Conservation (phyloP, 805 yeast genomes). For the Pachysolen tannophilus region DNA sequence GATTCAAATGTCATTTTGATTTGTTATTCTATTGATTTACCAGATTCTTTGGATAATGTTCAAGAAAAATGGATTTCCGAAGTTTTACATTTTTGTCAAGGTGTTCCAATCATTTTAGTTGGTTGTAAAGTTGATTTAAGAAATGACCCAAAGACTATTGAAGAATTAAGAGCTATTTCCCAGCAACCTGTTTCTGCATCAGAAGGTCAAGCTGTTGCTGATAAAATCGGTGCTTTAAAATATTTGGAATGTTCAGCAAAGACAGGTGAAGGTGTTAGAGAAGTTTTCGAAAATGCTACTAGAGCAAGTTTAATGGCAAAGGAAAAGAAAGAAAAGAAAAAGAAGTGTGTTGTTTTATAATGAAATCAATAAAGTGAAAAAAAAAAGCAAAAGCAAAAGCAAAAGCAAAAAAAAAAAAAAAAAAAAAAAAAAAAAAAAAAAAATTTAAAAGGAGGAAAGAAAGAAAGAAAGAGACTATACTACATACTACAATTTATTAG, state of each 20-base stretch:
- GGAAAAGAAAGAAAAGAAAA: conserved; percentile 46
- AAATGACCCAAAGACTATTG: conserved; percentile 71
- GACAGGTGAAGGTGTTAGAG: conserved; percentile 86
- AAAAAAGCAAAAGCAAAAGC: no score
- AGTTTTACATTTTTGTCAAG: conserved; percentile 89
- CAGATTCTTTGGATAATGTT: conserved; percentile 88
- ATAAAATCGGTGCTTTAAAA: conserved; percentile 79
- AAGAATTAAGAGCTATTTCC: conserved; percentile 63
- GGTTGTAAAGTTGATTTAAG: conserved; percentile 91
- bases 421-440: no score
- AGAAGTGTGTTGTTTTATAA: conserved; percentile 63
- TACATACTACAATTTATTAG: no score
- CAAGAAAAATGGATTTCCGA: conserved; percentile 96
- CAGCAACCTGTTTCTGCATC: conserved; percentile 74
- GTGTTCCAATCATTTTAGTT: conserved; percentile 85
- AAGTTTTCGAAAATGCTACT: conserved; percentile 88
- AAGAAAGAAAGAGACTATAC: no score
- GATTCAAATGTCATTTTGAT: conserved; percentile 87
- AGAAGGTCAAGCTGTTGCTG: conserved; percentile 84
- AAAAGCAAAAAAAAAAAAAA: no score
- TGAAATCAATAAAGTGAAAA: no score
- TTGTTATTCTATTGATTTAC: conserved; percentile 85
- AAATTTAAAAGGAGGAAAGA: no score
- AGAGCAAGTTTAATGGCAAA: conserved; percentile 77
- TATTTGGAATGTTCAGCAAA: conserved; percentile 92